phyloP scores from a whole-genome alignment of 306 rosid species.

The Acacia crassicarpa region DNA sequence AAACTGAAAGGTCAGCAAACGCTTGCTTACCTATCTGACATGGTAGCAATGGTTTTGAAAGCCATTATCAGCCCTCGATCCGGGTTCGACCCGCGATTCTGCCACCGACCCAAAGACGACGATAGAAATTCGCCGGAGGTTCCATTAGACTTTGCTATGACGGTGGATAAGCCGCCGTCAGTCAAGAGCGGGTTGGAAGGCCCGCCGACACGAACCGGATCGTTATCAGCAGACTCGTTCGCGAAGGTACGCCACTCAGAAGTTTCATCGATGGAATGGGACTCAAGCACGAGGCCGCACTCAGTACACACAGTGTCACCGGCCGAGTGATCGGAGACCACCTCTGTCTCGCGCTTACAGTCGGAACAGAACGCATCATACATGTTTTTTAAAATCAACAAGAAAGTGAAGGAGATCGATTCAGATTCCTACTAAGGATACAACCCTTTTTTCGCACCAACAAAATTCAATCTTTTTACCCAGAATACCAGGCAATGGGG shows the following conservation, averaged over 20 bases:
- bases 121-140: conserved; percentile 80
- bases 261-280: conserved; percentile 93
- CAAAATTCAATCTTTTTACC: neutral
- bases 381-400: conserved; percentile 37
- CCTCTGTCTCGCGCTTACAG: conserved; percentile 92
- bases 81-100: conserved; percentile 91
- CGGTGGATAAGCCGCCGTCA: conserved; percentile 90
- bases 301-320: conserved; percentile 93
- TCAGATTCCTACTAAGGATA: neutral
- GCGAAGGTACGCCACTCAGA: conserved; percentile 96
- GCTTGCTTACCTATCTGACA: conserved; percentile 78
- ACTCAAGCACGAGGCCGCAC: conserved; percentile 89
- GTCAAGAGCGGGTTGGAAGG: conserved; percentile 82
- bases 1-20: neutral
- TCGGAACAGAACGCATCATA: conserved; percentile 86
- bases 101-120: conserved; percentile 92
- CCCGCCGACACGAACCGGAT: conserved; percentile 95
- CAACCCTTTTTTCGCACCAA: neutral
- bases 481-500: neutral
- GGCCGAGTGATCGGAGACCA: conserved; percentile 89
- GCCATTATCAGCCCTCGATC: conserved; percentile 89
- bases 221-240: conserved; percentile 93
- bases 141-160: conserved; percentile 86
- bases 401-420: neutral
- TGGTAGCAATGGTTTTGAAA: conserved; percentile 89